A percentile compares a stretch with the other conserved stretches of the same genome.
Evolutionary conservation across 306 rosid genomes (phyloP).

Genomic region (Citrullus colocynthis): DNA sequence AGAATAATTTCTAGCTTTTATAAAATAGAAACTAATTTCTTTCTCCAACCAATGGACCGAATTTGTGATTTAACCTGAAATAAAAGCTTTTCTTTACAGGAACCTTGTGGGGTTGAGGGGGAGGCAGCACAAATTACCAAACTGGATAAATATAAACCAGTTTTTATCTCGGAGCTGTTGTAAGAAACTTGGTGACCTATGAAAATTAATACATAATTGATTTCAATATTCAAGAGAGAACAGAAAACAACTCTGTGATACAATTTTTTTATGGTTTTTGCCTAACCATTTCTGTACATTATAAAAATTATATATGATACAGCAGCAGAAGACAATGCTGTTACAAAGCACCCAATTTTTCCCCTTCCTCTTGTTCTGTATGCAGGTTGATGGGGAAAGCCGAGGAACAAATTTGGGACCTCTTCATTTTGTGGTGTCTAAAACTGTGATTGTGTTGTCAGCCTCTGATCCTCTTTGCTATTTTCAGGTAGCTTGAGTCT

Average conservation of each 20-base stretch:
- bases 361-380: not conserved
- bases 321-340: not conserved
- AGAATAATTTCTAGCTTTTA: too few relatives aligned
- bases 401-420: not conserved
- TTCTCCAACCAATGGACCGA: too few relatives aligned
- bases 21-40: too few relatives aligned
- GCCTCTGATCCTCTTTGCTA: not conserved
- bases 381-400: not conserved
- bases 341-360: not conserved
- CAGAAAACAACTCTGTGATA: not conserved
- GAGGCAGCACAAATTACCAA: not conserved
- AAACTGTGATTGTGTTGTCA: not conserved
- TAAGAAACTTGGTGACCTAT: not conserved
- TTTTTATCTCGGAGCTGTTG: not conserved
- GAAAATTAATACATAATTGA: not conserved
- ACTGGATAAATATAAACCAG: not conserved
- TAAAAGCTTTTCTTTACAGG: too few relatives aligned
- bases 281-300: constrained; percentile 28
- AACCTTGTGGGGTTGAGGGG: too few relatives aligned
- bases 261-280: constrained; percentile 6
- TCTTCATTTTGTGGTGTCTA: not conserved
- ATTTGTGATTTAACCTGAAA: too few relatives aligned
- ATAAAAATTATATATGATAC: not conserved
- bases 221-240: not conserved
- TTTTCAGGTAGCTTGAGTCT: not conserved